These are phyloP conservation scores for Paspalum notatum DNA, from an alignment of 176 grass and related monocot genomes.

Conservation along the genomic window DNA sequence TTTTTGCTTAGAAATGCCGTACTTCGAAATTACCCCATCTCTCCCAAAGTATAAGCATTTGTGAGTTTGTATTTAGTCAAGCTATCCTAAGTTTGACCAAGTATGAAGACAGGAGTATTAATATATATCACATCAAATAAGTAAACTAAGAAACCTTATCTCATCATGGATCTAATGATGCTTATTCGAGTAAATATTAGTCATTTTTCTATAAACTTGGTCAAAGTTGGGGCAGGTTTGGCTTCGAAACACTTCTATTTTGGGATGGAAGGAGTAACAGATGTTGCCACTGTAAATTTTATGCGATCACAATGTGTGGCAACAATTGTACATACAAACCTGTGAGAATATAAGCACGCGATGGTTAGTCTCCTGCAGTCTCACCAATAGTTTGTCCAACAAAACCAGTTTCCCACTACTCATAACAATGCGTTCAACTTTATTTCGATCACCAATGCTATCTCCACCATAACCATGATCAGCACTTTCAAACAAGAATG, in stretches of 20 bases:
- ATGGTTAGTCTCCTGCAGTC: conserved; percentile 94
- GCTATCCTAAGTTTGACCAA: too few species aligned
- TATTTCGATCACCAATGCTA: conserved; percentile 80
- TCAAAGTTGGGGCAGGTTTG: too few species aligned
- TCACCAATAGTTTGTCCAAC: conserved; percentile 85
- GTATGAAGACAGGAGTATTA: too few species aligned
- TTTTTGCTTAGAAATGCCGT: not conserved
- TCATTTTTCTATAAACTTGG: too few species aligned
- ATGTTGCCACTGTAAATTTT: not conserved
- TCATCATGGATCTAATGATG: too few species aligned
- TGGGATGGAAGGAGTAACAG: not conserved
- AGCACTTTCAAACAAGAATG: conserved; percentile 99
- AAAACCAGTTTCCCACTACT: conserved; percentile 98
- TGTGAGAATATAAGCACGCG: conserved; percentile 98
- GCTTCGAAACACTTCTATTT: too few species aligned
- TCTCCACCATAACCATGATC: conserved; percentile 99
- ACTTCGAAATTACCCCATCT: not conserved
- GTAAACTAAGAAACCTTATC: too few species aligned
- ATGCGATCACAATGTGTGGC: not conserved
- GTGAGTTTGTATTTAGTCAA: too few species aligned
- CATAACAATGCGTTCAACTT: conserved; percentile 96
- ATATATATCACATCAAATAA: too few species aligned
- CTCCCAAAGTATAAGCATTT: too few species aligned
- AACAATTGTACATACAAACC: conserved; percentile 53
- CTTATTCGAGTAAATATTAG: too few species aligned